Evolutionary conservation across 257 asterid genomes (phyloP).

Genomic region (Orobanche coerulescens): DNA sequence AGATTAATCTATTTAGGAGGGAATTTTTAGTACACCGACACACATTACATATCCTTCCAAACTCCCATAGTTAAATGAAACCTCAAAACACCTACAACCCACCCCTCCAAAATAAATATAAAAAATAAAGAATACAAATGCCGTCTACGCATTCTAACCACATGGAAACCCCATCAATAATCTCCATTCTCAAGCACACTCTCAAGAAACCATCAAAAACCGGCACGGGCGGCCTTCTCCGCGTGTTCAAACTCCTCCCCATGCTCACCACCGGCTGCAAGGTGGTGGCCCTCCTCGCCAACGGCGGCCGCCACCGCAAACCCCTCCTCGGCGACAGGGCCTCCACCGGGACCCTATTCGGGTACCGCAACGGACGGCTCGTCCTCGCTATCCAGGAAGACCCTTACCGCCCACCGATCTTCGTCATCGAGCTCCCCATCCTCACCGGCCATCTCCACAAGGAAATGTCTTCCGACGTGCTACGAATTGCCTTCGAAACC

Average conservation of each 20-base stretch:
- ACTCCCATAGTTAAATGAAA: not conserved
- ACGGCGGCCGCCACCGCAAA: slow-evolving; percentile 57
- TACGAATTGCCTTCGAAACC: slow-evolving; percentile 65
- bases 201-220: slow-evolving; percentile 39
- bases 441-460: slow-evolving; percentile 50
- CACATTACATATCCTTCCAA: not conserved
- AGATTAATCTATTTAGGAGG: too few relatives aligned
- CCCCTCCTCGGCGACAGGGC: slow-evolving; percentile 68
- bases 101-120: too few relatives aligned
- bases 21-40: too few relatives aligned
- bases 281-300: slow-evolving; percentile 69
- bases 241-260: slow-evolving; percentile 86
- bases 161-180: slow-evolving; percentile 48
- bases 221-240: slow-evolving; percentile 31
- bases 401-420: slow-evolving; percentile 69
- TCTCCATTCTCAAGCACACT: slow-evolving; percentile 45
- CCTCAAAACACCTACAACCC: not conserved
- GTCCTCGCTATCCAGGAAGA: slow-evolving; percentile 75
- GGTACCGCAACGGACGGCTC: slow-evolving; percentile 62
- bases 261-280: slow-evolving; percentile 90
- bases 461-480: slow-evolving; percentile 74
- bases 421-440: slow-evolving; percentile 84
- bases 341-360: slow-evolving; percentile 72
- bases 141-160: slow-evolving; percentile 40
- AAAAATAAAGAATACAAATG: slow-evolving; percentile 20